Evolutionary conservation across 345 rosid species (phyloP), one percentile per base, ranked within the genome.

Genomic region (Eutrema yunnanense): DNA sequence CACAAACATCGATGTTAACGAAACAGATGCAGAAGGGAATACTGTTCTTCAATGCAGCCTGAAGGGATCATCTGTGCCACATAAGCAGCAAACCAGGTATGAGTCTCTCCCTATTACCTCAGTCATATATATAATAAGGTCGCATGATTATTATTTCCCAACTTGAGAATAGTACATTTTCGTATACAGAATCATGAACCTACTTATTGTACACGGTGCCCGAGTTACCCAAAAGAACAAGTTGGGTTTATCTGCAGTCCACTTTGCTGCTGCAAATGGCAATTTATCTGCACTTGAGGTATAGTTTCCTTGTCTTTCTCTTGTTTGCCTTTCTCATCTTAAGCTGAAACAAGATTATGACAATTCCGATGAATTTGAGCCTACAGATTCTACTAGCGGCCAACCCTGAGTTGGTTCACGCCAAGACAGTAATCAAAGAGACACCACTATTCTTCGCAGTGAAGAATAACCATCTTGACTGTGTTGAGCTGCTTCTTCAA

Each of bases 401-500:
- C 77, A 85, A 85, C 58, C 87, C 86, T 44, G 85, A 81, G 36
- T 68, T 84, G 50, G 62, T 87, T 73, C 71, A 86, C 73, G 68
- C 72, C 54, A 87, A 72, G 73, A 89, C 89, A 14, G 80, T 81
- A 79, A 81, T 78, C 75, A 83, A 80, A 82, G 97, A 92, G 86
- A 89, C 97, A 8, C 97, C 97, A 8, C 67, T 89, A 8, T 87
- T 86, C 86, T 89, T 84, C 60, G 96, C 96, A 1, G 97, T 83
- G 70, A 89, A 79, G 83, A 92, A 89, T 82, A 85, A 86, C 66
- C 84, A 72, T 43, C 81, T 82, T 70, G 81, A 81, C 36, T 92
- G 96, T 76, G 96, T 79, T 61, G 92, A 88, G 75, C 78, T 88
- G 53, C 98, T 92, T 76, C 81, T 86, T 76, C 71, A 65, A 32